Conservation (phyloP, 495 filamentous ascomycete genomes). For the Talaromyces borbonicus region DNA sequence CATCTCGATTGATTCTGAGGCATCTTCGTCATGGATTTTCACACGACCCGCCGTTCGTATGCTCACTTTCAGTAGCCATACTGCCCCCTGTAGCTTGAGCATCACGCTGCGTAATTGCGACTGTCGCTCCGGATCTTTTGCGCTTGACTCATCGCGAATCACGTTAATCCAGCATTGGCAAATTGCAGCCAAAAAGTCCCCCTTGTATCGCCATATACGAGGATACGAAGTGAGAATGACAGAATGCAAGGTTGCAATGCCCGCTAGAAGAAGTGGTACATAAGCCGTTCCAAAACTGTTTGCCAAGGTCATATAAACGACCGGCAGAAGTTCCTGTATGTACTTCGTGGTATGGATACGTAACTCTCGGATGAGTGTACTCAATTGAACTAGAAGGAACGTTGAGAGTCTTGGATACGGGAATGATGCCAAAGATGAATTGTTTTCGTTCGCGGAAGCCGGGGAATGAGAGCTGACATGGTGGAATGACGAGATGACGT, state of each 20-base stretch:
- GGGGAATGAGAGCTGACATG: constrained; percentile 36
- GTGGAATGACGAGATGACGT: constrained; percentile 38
- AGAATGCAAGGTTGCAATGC: constrained; percentile 42
- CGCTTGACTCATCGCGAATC: constrained; percentile 25
- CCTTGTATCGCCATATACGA: constrained; percentile 51
- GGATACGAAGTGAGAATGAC: constrained; percentile 67
- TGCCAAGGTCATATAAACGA: constrained; percentile 53
- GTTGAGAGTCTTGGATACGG: constrained; percentile 30
- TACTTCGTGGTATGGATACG: constrained; percentile 65
- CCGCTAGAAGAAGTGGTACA: constrained; percentile 43
- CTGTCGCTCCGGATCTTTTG: neutral
- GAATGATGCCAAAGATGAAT: constrained; percentile 41
- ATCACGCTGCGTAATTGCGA: constrained; percentile 23
- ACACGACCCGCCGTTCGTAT: constrained; percentile 20
- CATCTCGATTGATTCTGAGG: constrained; percentile 10
- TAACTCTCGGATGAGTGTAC: constrained; percentile 45
- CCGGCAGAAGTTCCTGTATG: constrained; percentile 60
- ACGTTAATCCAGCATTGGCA: constrained; percentile 58
- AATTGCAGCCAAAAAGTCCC: constrained; percentile 58
- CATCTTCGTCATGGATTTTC: constrained; percentile 8
- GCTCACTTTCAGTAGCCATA: constrained; percentile 27
- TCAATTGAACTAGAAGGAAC: constrained; percentile 49
- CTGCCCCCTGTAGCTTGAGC: constrained; percentile 35
- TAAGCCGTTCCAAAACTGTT: constrained; percentile 59
- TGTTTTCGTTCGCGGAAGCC: constrained; percentile 25